Evolutionary conservation across 805 yeast species (phyloP), one percentile per base, ranked within the genome.

Genomic region (Candida xiaguanensis): DNA sequence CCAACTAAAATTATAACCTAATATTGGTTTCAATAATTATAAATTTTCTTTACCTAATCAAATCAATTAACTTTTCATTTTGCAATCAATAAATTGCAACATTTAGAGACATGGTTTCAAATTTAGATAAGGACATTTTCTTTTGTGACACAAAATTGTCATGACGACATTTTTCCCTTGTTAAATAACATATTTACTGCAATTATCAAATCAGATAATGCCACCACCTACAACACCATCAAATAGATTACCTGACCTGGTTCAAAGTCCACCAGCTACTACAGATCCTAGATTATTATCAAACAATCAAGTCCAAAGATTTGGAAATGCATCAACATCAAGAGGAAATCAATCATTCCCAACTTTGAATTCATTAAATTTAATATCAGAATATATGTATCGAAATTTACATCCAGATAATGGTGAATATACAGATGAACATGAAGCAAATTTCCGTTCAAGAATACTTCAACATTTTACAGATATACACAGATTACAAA

Each of bases 381-480:
- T 40, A 6, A 28, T 40, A 6, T 35, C 43, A 3, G 43, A 36
- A 8, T 36, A 35, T 16, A 31, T 40, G 34, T 35, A 31, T 27
- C 19, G 43, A n/a, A 36, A 35, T 15, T n/a, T 40, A 19, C 35
- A 35, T 9, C 17, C 22, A 19, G 31, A 26, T 8, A 20, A 20
- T 15, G 32, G 18, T 7, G 32, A 31, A 8, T 24, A 32, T 12
- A 11, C 36, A 2, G 18, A 28, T 25, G 24, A 33, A 15, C 27
- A 33, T 17, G 41, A 34, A 13, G 25, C 41, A 3, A 37, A 34
- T 26, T 41, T 41, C 18, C 25, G 44, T 14, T 41, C 44, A 26
- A 31, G 44, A 15, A 37, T 41, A 3, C 26, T 41, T 2, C 41
- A 31, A n/a, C 44, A 41, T 35, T 37, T 38, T n/a, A 23, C 28